A percentile compares a stretch with the other conserved stretches of the same genome.
phyloP scores from a whole-genome alignment of 2,329 filamentous ascomycete genomes.

The Pseudocercospora crystallina region DNA sequence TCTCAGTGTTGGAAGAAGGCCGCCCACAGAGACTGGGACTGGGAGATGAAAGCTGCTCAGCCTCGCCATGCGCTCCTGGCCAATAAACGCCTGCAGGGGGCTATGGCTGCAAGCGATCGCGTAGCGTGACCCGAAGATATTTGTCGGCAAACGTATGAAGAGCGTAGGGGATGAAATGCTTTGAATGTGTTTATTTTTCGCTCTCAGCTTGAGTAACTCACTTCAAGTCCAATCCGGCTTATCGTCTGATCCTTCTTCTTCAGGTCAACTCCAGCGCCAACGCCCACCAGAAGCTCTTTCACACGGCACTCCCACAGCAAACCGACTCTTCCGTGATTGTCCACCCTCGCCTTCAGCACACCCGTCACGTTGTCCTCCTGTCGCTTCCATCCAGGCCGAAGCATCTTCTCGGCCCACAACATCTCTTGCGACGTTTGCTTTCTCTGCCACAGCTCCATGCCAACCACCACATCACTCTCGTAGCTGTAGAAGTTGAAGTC shows the following conservation, averaged over 20 bases:
- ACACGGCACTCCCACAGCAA: conserved; percentile 90
- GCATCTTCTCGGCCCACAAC: conserved; percentile 46
- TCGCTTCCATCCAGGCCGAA: conserved; percentile 44
- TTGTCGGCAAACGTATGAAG: no score
- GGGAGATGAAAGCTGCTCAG: no score
- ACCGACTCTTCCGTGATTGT: conserved; percentile 83
- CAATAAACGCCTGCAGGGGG: no score
- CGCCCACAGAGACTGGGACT: no score
- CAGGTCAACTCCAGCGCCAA: conserved; percentile 83
- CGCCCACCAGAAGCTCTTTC: conserved; percentile 88
- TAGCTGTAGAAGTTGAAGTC: conserved; percentile 99
- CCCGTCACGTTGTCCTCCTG: conserved; percentile 70
- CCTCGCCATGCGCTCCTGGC: no score
- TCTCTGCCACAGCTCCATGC: conserved; percentile 82
- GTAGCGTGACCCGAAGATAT: no score
- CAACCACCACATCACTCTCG: conserved; percentile 89
- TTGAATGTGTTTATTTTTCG: no score
- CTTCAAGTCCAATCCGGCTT: conserved; percentile 71
- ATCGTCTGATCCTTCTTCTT: conserved; percentile 74
- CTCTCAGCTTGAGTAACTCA: conserved; percentile 69
- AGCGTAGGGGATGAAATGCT: no score
- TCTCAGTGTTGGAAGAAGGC: no score
- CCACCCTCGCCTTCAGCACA: conserved; percentile 84
- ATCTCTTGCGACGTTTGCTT: conserved; percentile 37
- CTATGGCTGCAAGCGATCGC: no score